These are phyloP conservation scores for Malus domestica DNA, from an alignment of 306 rosid species.

Conservation along the genomic window DNA sequence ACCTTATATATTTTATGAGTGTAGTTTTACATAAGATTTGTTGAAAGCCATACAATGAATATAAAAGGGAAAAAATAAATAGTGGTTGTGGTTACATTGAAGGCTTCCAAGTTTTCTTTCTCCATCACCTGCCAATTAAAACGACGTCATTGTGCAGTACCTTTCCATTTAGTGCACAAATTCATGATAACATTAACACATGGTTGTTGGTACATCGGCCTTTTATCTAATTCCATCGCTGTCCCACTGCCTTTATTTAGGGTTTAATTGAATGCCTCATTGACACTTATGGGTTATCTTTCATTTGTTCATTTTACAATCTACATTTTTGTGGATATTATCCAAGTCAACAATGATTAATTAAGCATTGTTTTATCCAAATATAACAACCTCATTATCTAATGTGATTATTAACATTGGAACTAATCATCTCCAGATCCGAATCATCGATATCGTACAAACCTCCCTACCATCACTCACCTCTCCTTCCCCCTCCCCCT, in stretches of 20 bases:
- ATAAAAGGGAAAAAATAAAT: neutral
- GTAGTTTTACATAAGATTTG: neutral
- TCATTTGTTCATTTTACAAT: neutral
- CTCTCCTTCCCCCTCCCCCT: too few relatives aligned
- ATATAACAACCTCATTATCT: neutral
- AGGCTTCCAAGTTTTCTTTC: constrained; percentile 34
- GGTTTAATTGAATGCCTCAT: neutral
- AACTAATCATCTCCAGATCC: too few relatives aligned
- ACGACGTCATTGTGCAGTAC: constrained; percentile 9
- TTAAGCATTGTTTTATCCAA: neutral
- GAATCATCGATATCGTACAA: too few relatives aligned
- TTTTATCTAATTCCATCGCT: neutral
- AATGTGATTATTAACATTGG: neutral
- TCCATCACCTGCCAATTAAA: constrained; percentile 55
- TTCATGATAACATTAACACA: neutral
- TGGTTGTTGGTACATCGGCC: neutral
- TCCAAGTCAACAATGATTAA: neutral
- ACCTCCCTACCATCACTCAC: too few relatives aligned
- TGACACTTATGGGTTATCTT: neutral
- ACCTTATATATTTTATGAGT: neutral
- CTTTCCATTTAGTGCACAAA: constrained; percentile 16
- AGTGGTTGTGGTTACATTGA: constrained; percentile 21
- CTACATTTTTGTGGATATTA: neutral
- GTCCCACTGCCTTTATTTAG: constrained; percentile 26
- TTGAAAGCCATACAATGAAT: neutral